Conservation (phyloP, 2,329 filamentous ascomycete species). For the Penicillium sp. region DNA sequence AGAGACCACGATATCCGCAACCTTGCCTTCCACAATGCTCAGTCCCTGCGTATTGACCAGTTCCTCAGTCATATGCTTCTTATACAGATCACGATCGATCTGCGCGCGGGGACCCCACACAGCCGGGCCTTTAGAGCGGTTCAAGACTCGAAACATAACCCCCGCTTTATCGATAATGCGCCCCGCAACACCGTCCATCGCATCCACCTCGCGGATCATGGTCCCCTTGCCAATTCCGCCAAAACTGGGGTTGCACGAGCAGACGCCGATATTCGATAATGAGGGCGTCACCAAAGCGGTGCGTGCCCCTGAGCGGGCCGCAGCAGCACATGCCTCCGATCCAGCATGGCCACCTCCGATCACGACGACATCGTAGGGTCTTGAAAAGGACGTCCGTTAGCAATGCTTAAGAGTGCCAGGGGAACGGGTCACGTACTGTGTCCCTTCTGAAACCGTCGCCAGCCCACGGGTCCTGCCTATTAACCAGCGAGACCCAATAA, state of each 20-base stretch:
- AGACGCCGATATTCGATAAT: conserved; percentile 82
- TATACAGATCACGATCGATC: conserved; percentile 87
- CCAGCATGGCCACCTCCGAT: conserved; percentile 95
- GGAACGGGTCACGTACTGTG: conserved; percentile 29
- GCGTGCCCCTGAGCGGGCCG: conserved; percentile 79
- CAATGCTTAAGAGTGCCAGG: not conserved
- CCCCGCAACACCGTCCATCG: conserved; percentile 82
- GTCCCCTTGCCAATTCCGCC: conserved; percentile 98
- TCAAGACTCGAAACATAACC: conserved; percentile 88
- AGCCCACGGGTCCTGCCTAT: conserved; percentile 28
- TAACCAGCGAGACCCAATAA: conserved; percentile 21
- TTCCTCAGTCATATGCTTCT: conserved; percentile 85
- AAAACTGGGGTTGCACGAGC: conserved; percentile 95
- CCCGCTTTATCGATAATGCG: conserved; percentile 89
- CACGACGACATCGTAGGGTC: conserved; percentile 84
- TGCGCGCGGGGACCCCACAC: conserved; percentile 97
- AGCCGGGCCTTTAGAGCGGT: conserved; percentile 83
- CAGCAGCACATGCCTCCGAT: conserved; percentile 85
- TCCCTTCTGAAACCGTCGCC: conserved; percentile 38
- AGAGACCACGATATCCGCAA: conserved; percentile 82
- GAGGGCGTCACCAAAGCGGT: conserved; percentile 89
- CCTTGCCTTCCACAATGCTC: conserved; percentile 76
- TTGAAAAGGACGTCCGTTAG: conserved; percentile 30
- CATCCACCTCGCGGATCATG: conserved; percentile 92
- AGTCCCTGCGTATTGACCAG: conserved; percentile 72